These are phyloP conservation scores for Apiotrichum mycotoxinovorans DNA, from an alignment of 1,284 basidiomycete genomes.

Conservation along the genomic window DNA sequence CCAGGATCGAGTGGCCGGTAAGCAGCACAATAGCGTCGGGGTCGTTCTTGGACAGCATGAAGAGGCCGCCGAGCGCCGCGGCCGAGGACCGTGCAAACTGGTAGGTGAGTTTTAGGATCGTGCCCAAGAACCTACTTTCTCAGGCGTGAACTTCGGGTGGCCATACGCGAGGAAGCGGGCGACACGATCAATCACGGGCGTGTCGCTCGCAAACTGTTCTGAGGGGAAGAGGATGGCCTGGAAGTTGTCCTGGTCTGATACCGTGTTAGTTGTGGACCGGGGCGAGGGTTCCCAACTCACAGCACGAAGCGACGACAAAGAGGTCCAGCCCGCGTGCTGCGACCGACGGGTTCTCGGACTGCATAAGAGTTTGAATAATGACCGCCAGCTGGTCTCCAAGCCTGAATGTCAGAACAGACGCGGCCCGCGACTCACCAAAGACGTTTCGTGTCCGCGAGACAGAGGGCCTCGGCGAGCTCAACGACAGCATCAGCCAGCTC, in stretches of 20 bases:
- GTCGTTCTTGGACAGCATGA: conserved; percentile 31
- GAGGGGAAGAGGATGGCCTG: conserved; percentile 18
- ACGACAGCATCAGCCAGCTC: conserved; percentile 24
- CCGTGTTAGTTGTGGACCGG: conserved; percentile 13
- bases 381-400: conserved; percentile 27
- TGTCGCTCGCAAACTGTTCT: conserved; percentile 4
- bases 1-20: conserved; percentile 29
- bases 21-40: conserved; percentile 38
- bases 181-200: conserved; percentile 25
- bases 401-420: conserved; percentile 23
- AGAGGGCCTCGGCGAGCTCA: conserved; percentile 25
- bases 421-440: conserved; percentile 26
- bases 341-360: conserved; percentile 7
- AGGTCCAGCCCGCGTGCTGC: conserved; percentile 26
- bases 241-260: conserved; percentile 37
- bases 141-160: neutral
- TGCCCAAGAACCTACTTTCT: neutral
- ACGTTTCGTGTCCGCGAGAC: conserved; percentile 17
- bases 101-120: neutral
- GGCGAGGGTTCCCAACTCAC: conserved; percentile 21
- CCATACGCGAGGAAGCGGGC: conserved; percentile 18
- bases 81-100: conserved; percentile 12
- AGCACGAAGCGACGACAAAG: conserved; percentile 30
- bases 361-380: conserved; percentile 21
- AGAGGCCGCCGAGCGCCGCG: conserved; percentile 20